Percentiles rank a stretch among this genome's conserved stretches.
These are phyloP conservation scores for Aspergillus ochraceus DNA, from an alignment of 2,329 filamentous ascomycete species.

Conservation along the genomic window DNA sequence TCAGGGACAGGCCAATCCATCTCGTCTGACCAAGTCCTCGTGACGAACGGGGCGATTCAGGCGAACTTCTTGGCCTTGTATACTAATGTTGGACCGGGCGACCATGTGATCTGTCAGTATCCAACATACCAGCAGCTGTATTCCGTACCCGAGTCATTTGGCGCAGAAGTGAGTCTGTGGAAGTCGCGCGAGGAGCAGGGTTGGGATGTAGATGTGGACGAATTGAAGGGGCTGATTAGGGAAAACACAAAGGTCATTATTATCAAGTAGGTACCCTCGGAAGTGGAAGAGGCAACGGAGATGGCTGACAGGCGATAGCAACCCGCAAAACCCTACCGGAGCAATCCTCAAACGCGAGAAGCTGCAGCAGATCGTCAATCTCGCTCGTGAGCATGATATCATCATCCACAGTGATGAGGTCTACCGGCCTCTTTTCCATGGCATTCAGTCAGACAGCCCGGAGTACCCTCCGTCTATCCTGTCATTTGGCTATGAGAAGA, in stretches of 20 bases:
- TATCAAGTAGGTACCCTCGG: conserved; percentile 49
- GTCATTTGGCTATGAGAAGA: conserved; percentile 66
- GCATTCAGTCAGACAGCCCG: conserved; percentile 45
- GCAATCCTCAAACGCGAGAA: conserved; percentile 61
- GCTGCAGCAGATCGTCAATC: conserved; percentile 60
- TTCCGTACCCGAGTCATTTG: conserved; percentile 69
- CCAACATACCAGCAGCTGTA: conserved; percentile 88
- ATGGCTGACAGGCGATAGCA: conserved; percentile 37
- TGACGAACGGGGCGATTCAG: conserved; percentile 77
- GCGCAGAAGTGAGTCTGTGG: conserved; percentile 78
- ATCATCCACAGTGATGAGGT: conserved; percentile 76
- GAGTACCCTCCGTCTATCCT: conserved; percentile 65
- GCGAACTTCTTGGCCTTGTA: conserved; percentile 85
- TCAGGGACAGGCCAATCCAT: conserved; percentile 51
- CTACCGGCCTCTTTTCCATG: conserved; percentile 76
- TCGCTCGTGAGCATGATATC: conserved; percentile 63
- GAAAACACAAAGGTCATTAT: conserved; percentile 59
- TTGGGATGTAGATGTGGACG: conserved; percentile 67
- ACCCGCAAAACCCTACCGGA: conserved; percentile 81
- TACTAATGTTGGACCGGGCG: conserved; percentile 67
- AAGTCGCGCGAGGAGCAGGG: conserved; percentile 63
- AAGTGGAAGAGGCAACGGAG: neutral
- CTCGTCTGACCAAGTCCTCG: conserved; percentile 65
- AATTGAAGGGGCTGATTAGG: conserved; percentile 63
- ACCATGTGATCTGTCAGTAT: conserved; percentile 84